Percentiles rank a stretch among this genome's conserved stretches.
Evolutionary conservation across 345 rosid genomes (phyloP).

Genomic region (Gossypium raimondii): DNA sequence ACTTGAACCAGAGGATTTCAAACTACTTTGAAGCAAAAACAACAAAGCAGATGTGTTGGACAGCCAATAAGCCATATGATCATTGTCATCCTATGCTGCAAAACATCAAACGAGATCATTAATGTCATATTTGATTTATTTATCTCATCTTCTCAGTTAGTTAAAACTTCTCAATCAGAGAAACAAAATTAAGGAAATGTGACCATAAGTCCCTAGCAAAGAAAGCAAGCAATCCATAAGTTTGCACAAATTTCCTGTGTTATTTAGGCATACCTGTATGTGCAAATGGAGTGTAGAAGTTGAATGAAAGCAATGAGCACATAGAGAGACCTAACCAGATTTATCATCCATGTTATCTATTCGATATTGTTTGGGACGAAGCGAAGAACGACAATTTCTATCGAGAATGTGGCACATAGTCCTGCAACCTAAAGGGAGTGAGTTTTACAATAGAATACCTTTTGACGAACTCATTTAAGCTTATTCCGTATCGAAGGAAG

Average conservation of each 20-base stretch:
- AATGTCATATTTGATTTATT: background rate
- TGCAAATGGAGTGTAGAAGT: conserved; percentile 56
- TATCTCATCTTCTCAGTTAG: background rate
- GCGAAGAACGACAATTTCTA: conserved; percentile 54
- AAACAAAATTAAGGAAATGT: background rate
- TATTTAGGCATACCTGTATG: conserved; percentile 49
- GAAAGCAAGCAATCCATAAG: background rate
- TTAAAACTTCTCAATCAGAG: background rate
- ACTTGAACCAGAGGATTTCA: conserved; percentile 43
- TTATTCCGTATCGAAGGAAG: background rate
- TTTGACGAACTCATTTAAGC: background rate
- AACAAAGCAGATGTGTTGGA: conserved; percentile 70
- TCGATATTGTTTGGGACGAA: conserved; percentile 37
- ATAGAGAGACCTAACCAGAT: conserved; percentile 38
- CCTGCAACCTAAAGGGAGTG: conserved; percentile 31
- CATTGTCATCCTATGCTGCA: conserved; percentile 77
- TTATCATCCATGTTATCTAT: conserved; percentile 38
- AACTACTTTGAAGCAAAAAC: conserved; percentile 75
- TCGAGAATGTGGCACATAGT: conserved; percentile 43
- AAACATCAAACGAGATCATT: conserved; percentile 4
- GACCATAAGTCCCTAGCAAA: background rate
- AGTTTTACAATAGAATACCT: background rate
- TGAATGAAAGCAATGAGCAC: conserved; percentile 39
- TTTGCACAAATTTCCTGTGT: background rate
- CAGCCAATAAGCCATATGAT: conserved; percentile 83